Evolutionary conservation across 129 eudicot genomes (phyloP).

Genomic region (Flaveria brownii): DNA sequence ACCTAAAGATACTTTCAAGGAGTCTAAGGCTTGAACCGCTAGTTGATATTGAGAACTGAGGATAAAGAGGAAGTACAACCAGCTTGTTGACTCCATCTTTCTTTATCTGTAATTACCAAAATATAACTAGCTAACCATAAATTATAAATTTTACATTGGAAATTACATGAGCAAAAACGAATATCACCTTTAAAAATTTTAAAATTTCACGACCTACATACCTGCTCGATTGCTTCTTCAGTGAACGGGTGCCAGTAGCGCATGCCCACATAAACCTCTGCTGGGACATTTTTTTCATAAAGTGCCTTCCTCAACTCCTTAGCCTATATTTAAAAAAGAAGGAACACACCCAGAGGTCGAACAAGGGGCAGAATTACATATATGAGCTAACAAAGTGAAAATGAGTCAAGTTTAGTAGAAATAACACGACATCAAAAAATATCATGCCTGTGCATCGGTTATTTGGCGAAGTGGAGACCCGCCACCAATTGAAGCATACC

Average conservation of each 20-base stretch:
- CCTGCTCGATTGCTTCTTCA: conserved; percentile 98
- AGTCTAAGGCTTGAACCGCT: conserved; percentile 98
- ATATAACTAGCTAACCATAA: background rate
- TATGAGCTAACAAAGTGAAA: background rate
- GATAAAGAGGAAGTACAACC: conserved; percentile 97
- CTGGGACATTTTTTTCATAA: conserved; percentile 80
- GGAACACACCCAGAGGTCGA: background rate
- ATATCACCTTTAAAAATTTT: background rate
- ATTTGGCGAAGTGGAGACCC: conserved; percentile 97
- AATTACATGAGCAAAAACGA: background rate
- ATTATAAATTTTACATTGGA: background rate
- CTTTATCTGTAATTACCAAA: conserved; percentile 56
- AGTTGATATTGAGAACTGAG: conserved; percentile 95
- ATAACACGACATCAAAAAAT: conserved; percentile 3
- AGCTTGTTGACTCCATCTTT: conserved; percentile 84
- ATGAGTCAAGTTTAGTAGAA: background rate
- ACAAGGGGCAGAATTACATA: background rate
- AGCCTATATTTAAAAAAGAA: conserved; percentile 51
- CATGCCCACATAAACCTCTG: conserved; percentile 98
- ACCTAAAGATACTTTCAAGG: conserved; percentile 93
- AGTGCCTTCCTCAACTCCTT: conserved; percentile 86
- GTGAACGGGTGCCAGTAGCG: conserved; percentile 99
- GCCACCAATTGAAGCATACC: conserved; percentile 98
- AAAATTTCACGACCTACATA: conserved; percentile 26
- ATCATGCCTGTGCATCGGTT: conserved; percentile 93